These are phyloP conservation scores for Achlya hypogyna DNA, from an alignment of 352 stramenopile genomes.

Conservation along the genomic window DNA sequence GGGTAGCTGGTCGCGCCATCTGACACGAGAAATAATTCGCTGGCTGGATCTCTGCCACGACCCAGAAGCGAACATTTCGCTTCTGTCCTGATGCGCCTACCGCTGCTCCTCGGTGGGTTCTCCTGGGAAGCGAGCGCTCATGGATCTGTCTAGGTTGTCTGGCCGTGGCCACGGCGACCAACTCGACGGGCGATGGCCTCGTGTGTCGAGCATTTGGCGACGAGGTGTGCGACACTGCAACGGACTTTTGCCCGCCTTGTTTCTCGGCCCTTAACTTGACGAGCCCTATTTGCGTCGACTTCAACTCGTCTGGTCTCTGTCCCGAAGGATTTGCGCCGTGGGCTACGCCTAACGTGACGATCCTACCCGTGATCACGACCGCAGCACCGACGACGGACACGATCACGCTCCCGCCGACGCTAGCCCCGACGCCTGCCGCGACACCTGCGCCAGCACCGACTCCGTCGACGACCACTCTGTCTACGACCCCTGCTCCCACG, in stretches of 20 bases:
- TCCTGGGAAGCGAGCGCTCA: not conserved
- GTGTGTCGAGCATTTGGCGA: not conserved
- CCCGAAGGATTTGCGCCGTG: not conserved
- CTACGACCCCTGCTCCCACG: not conserved
- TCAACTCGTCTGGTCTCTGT: not conserved
- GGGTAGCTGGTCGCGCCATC: too few species aligned
- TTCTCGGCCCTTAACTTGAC: not conserved
- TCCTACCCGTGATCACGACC: not conserved
- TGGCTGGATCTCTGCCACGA: not conserved
- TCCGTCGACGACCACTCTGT: not conserved
- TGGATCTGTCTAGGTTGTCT: not conserved
- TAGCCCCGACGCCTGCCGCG: not conserved
- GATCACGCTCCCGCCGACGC: not conserved
- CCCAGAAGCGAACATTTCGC: not conserved
- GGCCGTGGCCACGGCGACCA: too few species aligned
- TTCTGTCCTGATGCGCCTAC: not conserved
- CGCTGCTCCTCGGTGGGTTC: not conserved
- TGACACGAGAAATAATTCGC: too few species aligned
- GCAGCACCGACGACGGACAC: not conserved
- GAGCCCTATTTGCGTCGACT: not conserved
- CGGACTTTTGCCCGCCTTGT: not conserved
- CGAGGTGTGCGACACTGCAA: not conserved
- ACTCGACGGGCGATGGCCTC: too few species aligned
- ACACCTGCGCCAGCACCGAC: not conserved
- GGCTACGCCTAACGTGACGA: not conserved